Evolutionary conservation across 306 rosid genomes (phyloP).

Genomic region (Quercus engelmannii): DNA sequence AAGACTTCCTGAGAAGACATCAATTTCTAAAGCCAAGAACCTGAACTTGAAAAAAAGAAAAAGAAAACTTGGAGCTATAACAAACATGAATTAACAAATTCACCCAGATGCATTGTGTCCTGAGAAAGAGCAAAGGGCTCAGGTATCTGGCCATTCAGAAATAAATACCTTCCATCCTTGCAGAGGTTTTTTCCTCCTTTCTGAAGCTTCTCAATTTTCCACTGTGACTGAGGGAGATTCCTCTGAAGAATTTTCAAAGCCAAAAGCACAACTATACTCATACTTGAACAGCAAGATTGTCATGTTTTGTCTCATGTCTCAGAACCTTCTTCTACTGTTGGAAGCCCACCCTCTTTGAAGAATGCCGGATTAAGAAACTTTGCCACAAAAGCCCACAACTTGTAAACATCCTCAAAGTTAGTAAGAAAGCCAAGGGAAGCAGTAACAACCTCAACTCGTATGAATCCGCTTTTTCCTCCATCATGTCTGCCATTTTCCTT

Average conservation of each 20-base stretch:
- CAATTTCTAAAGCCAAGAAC: conserved; percentile 50
- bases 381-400: conserved; percentile 86
- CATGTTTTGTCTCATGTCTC: conserved; percentile 42
- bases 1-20: conserved; percentile 47
- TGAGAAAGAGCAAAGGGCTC: conserved; percentile 25
- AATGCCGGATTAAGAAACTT: conserved; percentile 80
- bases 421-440: conserved; percentile 84
- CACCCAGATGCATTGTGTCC: conserved; percentile 37
- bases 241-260: conserved; percentile 21
- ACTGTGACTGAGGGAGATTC: conserved; percentile 3
- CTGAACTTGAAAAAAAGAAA: conserved; percentile 39
- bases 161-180: conserved; percentile 21
- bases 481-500: conserved; percentile 66
- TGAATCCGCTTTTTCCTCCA: conserved; percentile 59
- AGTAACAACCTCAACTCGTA: conserved; percentile 84
- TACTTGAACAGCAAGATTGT: conserved; percentile 17
- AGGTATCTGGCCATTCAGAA: conserved; percentile 28
- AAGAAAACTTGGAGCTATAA: conserved; percentile 42
- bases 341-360: conserved; percentile 60
- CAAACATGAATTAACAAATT: conserved; percentile 67
- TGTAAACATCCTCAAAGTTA: conserved; percentile 91
- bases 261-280: conserved; percentile 12
- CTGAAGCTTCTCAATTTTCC: conserved; percentile 17
- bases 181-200: conserved; percentile 15
- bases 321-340: conserved; percentile 70